Percentiles rank a stretch among this genome's conserved stretches.
phyloP scores from a whole-genome alignment of 345 rosid genomes.

The Populus davidiana region DNA sequence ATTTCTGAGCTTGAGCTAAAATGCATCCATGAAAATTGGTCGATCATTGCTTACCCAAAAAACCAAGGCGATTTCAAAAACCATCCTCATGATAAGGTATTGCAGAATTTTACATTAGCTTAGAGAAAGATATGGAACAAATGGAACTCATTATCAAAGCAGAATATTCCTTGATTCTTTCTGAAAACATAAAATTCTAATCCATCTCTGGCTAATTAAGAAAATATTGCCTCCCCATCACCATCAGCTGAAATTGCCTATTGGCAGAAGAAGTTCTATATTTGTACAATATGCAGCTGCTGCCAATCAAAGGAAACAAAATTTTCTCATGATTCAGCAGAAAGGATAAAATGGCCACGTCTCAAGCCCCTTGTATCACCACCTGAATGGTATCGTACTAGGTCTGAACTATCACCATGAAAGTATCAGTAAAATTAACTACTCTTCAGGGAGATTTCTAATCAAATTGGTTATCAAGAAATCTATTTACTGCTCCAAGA shows the following conservation, averaged over 20 bases:
- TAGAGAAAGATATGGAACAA: not conserved
- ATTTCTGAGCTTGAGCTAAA: not conserved
- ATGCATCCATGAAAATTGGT: not conserved
- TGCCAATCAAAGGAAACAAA: not conserved
- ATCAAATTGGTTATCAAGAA: constrained; percentile 68
- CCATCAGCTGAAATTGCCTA: not conserved
- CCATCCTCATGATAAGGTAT: not conserved
- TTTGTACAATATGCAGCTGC: not conserved
- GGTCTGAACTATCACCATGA: not conserved
- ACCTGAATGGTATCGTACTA: not conserved
- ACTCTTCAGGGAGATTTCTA: constrained; percentile 62
- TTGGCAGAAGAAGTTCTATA: not conserved
- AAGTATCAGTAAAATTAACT: not conserved
- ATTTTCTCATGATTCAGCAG: not conserved
- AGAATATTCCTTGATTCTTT: not conserved
- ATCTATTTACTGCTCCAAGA: constrained; percentile 70
- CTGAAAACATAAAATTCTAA: not conserved
- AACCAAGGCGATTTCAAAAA: not conserved
- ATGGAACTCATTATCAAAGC: not conserved
- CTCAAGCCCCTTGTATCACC: not conserved
- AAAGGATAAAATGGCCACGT: not conserved
- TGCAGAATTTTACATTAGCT: not conserved
- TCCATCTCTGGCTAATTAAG: not conserved
- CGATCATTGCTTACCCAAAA: not conserved
- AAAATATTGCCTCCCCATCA: not conserved